phyloP scores from a whole-genome alignment of 2,329 filamentous ascomycete genomes.

The Neoscytalidium dimidiatum region DNA sequence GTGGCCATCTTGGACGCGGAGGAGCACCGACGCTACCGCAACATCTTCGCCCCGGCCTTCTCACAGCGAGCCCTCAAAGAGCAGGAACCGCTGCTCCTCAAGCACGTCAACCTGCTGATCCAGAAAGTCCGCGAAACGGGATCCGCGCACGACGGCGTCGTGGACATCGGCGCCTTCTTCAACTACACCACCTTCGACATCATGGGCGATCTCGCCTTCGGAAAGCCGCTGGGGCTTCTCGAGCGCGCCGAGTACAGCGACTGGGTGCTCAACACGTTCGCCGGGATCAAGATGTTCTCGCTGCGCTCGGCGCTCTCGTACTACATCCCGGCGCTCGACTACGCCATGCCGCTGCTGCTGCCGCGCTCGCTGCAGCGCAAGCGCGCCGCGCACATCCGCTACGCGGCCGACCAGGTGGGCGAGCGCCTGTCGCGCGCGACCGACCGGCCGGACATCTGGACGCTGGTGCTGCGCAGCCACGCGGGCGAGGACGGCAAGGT shows the following conservation, averaged over 20 bases:
- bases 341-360: neutral
- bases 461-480: constrained; percentile 36
- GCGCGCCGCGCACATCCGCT: neutral
- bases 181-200: constrained; percentile 38
- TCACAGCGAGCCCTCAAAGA: constrained; percentile 40
- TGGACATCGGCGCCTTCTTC: constrained; percentile 24
- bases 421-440: neutral
- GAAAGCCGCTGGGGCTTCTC: constrained; percentile 33
- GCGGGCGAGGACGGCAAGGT: constrained; percentile 21
- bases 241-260: constrained; percentile 22
- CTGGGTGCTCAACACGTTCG: constrained; percentile 35
- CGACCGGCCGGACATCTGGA: constrained; percentile 9
- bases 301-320: neutral
- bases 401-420: neutral
- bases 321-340: neutral
- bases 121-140: constrained; percentile 30
- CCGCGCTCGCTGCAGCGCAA: constrained; percentile 1
- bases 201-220: constrained; percentile 36
- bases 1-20: constrained; percentile 38
- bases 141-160: constrained; percentile 24
- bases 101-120: constrained; percentile 45
- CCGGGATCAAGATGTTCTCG: constrained; percentile 24
- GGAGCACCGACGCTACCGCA: constrained; percentile 43
- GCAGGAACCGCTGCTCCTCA: constrained; percentile 42
- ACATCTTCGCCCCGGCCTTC: constrained; percentile 43